Evolutionary conservation across 805 yeast genomes (phyloP).

Genomic region (Metschnikowia dekortorum): DNA sequence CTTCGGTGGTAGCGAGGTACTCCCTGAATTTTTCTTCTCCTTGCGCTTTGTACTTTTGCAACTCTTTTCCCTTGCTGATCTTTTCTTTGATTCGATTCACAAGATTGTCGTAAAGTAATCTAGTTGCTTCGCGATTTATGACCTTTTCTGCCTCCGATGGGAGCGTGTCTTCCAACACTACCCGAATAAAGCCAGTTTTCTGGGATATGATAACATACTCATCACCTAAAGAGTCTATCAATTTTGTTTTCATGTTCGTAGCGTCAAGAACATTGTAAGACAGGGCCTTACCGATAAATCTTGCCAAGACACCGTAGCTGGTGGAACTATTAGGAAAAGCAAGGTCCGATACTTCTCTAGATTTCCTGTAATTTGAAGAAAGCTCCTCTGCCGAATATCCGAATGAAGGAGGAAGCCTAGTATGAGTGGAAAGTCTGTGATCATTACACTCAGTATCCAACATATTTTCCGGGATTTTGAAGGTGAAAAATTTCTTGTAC

Average conservation of each 20-base stretch:
- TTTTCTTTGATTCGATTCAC: constrained; percentile 25
- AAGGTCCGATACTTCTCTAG: constrained; percentile 23
- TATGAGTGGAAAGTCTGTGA: constrained; percentile 28
- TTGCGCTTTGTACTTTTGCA: constrained; percentile 4
- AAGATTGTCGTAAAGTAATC: constrained; percentile 18
- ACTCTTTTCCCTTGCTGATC: constrained; percentile 24
- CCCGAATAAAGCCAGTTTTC: constrained; percentile 20
- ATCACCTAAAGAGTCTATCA: constrained; percentile 32
- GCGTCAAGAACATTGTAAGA: constrained; percentile 26
- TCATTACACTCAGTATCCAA: constrained; percentile 36
- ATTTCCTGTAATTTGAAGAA: background rate
- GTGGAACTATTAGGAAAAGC: constrained; percentile 30
- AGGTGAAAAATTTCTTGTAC: constrained; percentile 39
- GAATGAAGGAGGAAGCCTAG: constrained; percentile 33
- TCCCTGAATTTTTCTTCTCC: background rate
- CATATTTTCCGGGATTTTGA: constrained; percentile 34
- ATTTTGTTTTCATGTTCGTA: constrained; percentile 31
- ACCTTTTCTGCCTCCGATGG: constrained; percentile 15
- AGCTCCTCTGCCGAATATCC: constrained; percentile 22
- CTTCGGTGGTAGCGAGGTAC: background rate
- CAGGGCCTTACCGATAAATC: constrained; percentile 39
- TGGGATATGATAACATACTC: constrained; percentile 39
- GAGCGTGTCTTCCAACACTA: constrained; percentile 21
- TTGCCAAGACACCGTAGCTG: constrained; percentile 34
- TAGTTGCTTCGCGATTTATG: constrained; percentile 7